Percentiles rank a stretch among this genome's conserved stretches.
Evolutionary conservation across 2,329 filamentous ascomycete genomes (phyloP).

Genomic region (Trichoderma simmonsii): DNA sequence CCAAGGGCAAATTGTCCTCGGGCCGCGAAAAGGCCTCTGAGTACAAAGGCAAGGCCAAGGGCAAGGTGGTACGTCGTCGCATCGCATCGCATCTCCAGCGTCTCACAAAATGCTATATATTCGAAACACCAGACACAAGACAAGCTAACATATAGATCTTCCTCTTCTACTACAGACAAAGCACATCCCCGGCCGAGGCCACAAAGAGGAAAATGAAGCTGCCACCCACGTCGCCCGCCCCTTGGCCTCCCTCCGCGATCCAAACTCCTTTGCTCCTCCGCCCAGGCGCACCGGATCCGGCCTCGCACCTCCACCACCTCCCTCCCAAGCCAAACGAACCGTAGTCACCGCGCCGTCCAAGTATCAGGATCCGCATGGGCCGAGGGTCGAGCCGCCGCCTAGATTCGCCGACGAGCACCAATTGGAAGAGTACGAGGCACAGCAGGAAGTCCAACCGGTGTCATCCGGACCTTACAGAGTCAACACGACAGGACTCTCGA

Average conservation of each 20-base stretch:
- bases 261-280: slow-evolving; percentile 73
- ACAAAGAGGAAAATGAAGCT: slow-evolving; percentile 29
- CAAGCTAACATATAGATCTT: background rate
- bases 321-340: slow-evolving; percentile 25
- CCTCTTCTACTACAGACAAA: background rate
- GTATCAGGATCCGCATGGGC: slow-evolving; percentile 31
- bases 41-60: slow-evolving; percentile 32
- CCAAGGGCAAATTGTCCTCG: slow-evolving; percentile 19
- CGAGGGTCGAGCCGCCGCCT: slow-evolving; percentile 2
- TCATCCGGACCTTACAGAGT: slow-evolving; percentile 57
- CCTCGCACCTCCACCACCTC: slow-evolving; percentile 29
- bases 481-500: slow-evolving; percentile 69
- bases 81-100: background rate
- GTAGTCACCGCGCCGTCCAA: slow-evolving; percentile 33
- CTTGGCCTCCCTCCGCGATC: slow-evolving; percentile 69
- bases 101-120: background rate
- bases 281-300: slow-evolving; percentile 57
- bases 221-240: slow-evolving; percentile 51
- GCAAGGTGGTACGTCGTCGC: slow-evolving; percentile 40
- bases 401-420: slow-evolving; percentile 14
- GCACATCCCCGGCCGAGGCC: slow-evolving; percentile 33
- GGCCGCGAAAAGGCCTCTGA: slow-evolving; percentile 20
- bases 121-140: background rate
- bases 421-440: slow-evolving; percentile 13
- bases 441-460: slow-evolving; percentile 45